Evolutionary conservation across 2,329 filamentous ascomycete species (phyloP), one percentile per base, ranked within the genome.

Genomic region (Ceratocystis diversiconidia): DNA sequence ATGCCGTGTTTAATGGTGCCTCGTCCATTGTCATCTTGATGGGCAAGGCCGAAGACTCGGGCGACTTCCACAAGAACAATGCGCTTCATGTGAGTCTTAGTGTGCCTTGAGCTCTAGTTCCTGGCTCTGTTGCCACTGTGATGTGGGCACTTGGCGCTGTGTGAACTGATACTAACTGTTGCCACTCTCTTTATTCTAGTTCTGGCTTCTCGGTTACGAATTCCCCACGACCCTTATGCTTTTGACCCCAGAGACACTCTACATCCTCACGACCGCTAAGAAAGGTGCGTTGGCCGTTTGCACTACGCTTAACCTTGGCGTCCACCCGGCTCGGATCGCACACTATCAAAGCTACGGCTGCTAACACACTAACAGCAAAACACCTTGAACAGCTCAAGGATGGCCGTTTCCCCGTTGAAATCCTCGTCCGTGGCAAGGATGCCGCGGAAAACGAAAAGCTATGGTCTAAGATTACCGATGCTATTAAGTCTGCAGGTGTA

Each of bases 191-290:
- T 6, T 71, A n/a, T 17, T 62, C 68, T 75, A 96, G 92, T 95
- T 97, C 77, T 99, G 95, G 95, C 82, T 99, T 65, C 84, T 99
- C 69, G 94, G 94, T 72, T 99, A 99, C 80, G 94, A 99, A 75
- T 99, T 99, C 73, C 94, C 94, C 43, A 92, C 92, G 48, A 99
- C 94, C 0, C 80, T 99, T 69, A 90, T 99, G 80, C 82, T 99
- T 63, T 86, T 99, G 74, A 97, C 92, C 1, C 79, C 86, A 68
- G 94, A 97, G 68, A 85, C 85, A 60, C 81, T 97, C 71, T 95
- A 94, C 77, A 87, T 97, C 67, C 85, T 99, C 70, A 99, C 94
- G 5, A 99, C 94, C 5, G 87, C 90, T 67, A 99, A 99, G 79
- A 99, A 99, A 85, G 92, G 91, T 95, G 73, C 48, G 70, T n/a